phyloP scores from a whole-genome alignment of 768 basidiomycete genomes.

The Termitomyces heimii region DNA sequence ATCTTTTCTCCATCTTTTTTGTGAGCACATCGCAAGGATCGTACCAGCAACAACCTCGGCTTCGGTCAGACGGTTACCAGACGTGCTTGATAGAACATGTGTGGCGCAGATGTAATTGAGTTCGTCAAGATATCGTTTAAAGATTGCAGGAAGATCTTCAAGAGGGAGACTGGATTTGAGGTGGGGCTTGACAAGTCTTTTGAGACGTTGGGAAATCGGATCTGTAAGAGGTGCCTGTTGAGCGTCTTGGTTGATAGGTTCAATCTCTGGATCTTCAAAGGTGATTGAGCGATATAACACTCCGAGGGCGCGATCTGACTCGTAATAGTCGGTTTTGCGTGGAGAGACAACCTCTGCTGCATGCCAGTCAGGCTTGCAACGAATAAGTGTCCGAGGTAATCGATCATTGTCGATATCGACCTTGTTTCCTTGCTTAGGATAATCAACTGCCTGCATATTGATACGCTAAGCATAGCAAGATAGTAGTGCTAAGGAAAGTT shows the following conservation, averaged over 20 bases:
- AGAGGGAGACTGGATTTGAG: conserved; percentile 19
- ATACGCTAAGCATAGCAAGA: neutral
- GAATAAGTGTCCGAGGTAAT: conserved; percentile 52
- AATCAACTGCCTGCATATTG: conserved; percentile 59
- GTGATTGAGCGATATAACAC: conserved; percentile 59
- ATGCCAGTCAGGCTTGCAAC: conserved; percentile 78
- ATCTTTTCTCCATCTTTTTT: conserved; percentile 53
- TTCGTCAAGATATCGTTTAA: conserved; percentile 54
- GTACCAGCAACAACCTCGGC: conserved; percentile 73
- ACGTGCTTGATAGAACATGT: conserved; percentile 55
- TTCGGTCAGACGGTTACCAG: conserved; percentile 54
- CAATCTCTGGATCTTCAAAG: conserved; percentile 31
- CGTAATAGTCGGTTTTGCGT: conserved; percentile 61
- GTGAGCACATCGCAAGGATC: conserved; percentile 64
- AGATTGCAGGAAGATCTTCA: conserved; percentile 31
- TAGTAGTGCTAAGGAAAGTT: neutral
- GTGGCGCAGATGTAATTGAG: conserved; percentile 65
- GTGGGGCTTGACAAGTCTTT: conserved; percentile 22
- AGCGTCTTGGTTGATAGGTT: conserved; percentile 11
- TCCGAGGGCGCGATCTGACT: conserved; percentile 66
- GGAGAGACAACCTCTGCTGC: conserved; percentile 49
- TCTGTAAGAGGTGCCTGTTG: conserved; percentile 22
- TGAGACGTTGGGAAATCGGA: conserved; percentile 31
- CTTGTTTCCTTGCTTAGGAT: conserved; percentile 69
- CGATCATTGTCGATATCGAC: conserved; percentile 41